Evolutionary conservation across 441 rosid species (phyloP).

Genomic region (Sinapis alba): DNA sequence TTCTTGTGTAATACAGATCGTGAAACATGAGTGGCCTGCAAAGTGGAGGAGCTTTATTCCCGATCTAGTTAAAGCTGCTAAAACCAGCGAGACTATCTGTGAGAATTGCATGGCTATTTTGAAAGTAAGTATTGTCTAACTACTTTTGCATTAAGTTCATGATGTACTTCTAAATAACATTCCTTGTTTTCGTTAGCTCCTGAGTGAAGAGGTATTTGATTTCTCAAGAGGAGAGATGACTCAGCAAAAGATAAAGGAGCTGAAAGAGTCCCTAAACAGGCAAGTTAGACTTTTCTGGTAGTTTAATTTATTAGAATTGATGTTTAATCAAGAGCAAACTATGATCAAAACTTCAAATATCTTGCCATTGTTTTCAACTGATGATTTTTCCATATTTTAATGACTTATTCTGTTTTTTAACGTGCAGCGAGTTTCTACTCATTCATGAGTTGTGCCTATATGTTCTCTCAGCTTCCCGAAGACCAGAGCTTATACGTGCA

Average conservation of each 20-base stretch:
- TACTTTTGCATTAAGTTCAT: neutral
- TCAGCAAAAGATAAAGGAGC: conserved; percentile 95
- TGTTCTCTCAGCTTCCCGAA: conserved; percentile 94
- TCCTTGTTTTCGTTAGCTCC: conserved; percentile 56
- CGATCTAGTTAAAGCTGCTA: conserved; percentile 99
- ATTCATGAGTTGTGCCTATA: conserved; percentile 98
- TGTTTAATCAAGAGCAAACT: neutral
- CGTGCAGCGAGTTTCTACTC: conserved; percentile 96
- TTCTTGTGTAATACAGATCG: conserved; percentile 53
- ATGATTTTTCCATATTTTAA: neutral
- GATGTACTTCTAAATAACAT: neutral
- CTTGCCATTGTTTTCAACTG: conserved; percentile 18
- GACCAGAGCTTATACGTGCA: conserved; percentile 93
- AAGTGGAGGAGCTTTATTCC: conserved; percentile 99
- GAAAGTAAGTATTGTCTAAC: conserved; percentile 57
- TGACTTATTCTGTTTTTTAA: conserved; percentile 33
- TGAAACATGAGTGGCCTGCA: conserved; percentile 99
- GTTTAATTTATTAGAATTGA: conserved; percentile 1
- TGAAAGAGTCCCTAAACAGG: conserved; percentile 98
- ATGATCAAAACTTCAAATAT: neutral
- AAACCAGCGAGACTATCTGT: conserved; percentile 98
- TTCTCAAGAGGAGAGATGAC: conserved; percentile 99
- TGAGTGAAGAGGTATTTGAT: conserved; percentile 99
- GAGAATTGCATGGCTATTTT: conserved; percentile 99
- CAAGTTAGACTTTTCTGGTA: conserved; percentile 22